Base-by-base conservation (phyloP, 305 asterid species). In the Ilex paraguariensis region DNA sequence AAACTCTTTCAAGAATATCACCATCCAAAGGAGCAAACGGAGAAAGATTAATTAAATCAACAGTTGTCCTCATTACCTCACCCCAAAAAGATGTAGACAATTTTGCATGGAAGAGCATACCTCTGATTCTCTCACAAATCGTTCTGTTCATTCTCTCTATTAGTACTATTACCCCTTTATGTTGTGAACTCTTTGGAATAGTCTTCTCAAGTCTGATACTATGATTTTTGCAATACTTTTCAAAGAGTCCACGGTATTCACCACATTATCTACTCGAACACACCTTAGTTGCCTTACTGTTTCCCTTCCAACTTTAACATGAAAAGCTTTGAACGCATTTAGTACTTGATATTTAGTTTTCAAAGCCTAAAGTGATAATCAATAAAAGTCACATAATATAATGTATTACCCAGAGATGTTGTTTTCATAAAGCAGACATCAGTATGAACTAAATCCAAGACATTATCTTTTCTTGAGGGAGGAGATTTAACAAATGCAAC, bases 311-410 rank as follows among this genome's bases (percentile, higher is more conserved):
- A 61, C 57, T 14, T 11, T 13, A 13, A 6, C 0, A 9, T 61
- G 45, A n/a, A 61, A 61, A 9, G 7, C 10, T 11, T 50, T 61
- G 39, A 49, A 61, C 0, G 15, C 46, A 13, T 13, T 48, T 3
- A 61, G 10, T 53, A 61, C 57, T 11, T 61, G 66, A 50, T 61
- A 28, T 10, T 50, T 61, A 10, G 57, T 6, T 31, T 49, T 61
- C 13, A 61, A 48, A 11, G 28, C 2, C 49, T 14, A 28, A 50
- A 62, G 33, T n/a, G 32, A 17, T 62, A 36, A 50, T 62, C 59
- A 62, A 6, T 62, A 17, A 31, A 50, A 11, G 54, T 50, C 14
- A 21, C 6, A 50, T 11, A 50, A 50, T 50, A 50, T 9, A 50
- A 1, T 11, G 54, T 2, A 50, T n/a, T n/a, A 50, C 54, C 54